Base-by-base conservation (phyloP, 1,139 yeast genomes). In the Lizanozyma gosingica region DNA sequence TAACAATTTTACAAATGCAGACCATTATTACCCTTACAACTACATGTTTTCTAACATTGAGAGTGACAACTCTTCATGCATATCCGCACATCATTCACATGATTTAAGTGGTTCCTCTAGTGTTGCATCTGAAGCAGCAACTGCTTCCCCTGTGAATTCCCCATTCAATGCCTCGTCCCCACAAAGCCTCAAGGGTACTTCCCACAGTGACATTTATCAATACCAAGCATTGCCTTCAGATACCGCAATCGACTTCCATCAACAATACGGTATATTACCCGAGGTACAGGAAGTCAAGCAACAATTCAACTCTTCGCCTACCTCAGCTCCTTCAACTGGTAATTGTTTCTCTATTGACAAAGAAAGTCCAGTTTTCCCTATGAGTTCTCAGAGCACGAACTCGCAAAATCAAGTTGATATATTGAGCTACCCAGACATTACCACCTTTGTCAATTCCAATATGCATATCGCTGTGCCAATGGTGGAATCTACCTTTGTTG, bases 391-490 rank as follows among this genome's bases (percentile, higher is more conserved):
- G 11, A 11, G 9, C 29, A 11, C 6, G 6, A 6, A 6, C 6
- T 6, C 29, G 6, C 29, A 22, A 22, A 22, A 22, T 11, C 29
- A 6, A 11, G 11, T 6, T 22, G 29, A 22, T 22, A 22, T 22
- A 11, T 6, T 22, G 29, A 22, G 11, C 29, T 67, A 61, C 45
- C 70, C 71, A 1, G 73, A 67, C 43, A 55, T 68, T 51, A 67
- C 74, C 3, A 60, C 70, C 2, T 51, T 67, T 50, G 63, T 66
- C 34, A 68, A 68, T 45, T 56, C 70, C 34, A 65, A 67, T 43
- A 50, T 61, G 9, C 54, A 52, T 38, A 54, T 65, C 14, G 54
- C 56, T 15, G 57, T 62, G 0, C 73, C 73, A 6, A 50, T 63
- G 43, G 73, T 67, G 14, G 70, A 65, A 37, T 47, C 55, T 9